Conservation (phyloP, 441 rosid genomes). For the Croton setiger region DNA sequence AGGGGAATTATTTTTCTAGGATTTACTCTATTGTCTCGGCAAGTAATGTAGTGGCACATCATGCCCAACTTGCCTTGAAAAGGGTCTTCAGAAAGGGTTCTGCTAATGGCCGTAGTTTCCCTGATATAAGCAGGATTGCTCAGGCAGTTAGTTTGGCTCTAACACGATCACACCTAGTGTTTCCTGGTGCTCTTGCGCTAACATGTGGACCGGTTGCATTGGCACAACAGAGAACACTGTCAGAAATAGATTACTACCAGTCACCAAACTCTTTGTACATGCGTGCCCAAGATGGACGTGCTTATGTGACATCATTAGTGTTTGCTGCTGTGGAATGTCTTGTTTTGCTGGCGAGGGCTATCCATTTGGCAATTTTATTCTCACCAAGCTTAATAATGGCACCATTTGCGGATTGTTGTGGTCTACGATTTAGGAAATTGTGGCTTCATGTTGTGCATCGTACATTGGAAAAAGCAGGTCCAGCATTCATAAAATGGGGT, state of each 20-base stretch:
- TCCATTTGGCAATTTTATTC: constrained; percentile 74
- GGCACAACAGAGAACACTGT: constrained; percentile 55
- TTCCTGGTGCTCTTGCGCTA: constrained; percentile 60
- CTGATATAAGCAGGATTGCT: constrained; percentile 58
- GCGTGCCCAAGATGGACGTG: constrained; percentile 81
- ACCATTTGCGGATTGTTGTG: constrained; percentile 67
- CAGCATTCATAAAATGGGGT: constrained; percentile 99
- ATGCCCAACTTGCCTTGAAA: constrained; percentile 67
- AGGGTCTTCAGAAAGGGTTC: constrained; percentile 45
- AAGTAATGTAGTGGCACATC: constrained; percentile 40
- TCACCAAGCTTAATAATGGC: constrained; percentile 83
- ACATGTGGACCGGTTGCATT: constrained; percentile 63
- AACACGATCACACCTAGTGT: constrained; percentile 58
- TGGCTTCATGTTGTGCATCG: constrained; percentile 85
- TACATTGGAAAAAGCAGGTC: constrained; percentile 88
- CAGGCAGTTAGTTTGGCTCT: constrained; percentile 89
- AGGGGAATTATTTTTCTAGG: constrained; percentile 37
- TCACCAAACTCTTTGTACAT: constrained; percentile 52
- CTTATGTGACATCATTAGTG: constrained; percentile 50
- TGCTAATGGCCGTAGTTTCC: constrained; percentile 29
- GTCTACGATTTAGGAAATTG: constrained; percentile 60
- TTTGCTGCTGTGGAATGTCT: constrained; percentile 58
- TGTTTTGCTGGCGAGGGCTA: constrained; percentile 64
- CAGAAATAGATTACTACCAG: constrained; percentile 44
- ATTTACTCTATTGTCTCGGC: constrained; percentile 41